Conservation (phyloP, 768 basidiomycete genomes). For the Lactifluus pinguis region DNA sequence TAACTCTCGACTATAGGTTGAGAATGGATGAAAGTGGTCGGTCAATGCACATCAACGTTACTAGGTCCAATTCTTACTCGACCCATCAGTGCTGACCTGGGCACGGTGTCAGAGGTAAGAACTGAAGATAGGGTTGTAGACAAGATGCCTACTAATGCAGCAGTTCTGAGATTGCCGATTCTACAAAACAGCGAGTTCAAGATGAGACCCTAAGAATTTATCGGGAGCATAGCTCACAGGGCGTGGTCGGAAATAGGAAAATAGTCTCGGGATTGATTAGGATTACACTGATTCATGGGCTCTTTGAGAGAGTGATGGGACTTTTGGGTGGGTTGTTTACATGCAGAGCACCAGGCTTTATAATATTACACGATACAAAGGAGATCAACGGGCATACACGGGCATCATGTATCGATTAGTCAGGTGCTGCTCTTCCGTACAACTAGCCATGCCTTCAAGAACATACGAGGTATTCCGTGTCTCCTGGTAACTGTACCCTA, state of each 20-base stretch:
- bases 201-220: background rate
- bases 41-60: background rate
- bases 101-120: background rate
- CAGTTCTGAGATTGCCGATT: slow-evolving; percentile 78
- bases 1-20: slow-evolving; percentile 68
- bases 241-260: slow-evolving; percentile 72
- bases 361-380: background rate
- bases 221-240: slow-evolving; percentile 39
- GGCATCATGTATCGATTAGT: background rate
- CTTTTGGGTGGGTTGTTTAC: background rate
- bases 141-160: slow-evolving; percentile 46
- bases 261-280: slow-evolving; percentile 50
- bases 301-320: background rate
- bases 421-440: background rate
- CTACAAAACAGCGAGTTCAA: slow-evolving; percentile 28
- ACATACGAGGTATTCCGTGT: slow-evolving; percentile 1
- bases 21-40: background rate
- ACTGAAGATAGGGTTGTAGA: background rate
- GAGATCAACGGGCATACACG: too few relatives aligned
- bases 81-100: slow-evolving; percentile 71
- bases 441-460: background rate
- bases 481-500: background rate
- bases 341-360: background rate
- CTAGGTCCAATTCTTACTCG: slow-evolving; percentile 35
- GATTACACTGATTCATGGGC: slow-evolving; percentile 13